phyloP scores from a whole-genome alignment of 2,329 filamentous ascomycete genomes.

The Epicoccum nigrum region DNA sequence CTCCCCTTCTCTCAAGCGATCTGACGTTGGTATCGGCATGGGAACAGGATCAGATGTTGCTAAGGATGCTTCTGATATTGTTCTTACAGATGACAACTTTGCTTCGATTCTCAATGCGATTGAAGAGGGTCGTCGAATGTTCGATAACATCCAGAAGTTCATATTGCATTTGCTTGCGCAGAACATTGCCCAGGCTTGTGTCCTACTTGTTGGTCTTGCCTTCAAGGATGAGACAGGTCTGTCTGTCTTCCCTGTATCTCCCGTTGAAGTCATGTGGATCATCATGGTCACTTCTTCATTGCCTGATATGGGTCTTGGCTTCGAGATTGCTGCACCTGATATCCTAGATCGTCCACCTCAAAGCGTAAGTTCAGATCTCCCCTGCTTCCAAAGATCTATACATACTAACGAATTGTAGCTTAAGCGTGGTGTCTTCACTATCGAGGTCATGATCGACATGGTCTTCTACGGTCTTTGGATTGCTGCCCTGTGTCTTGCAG shows the following conservation, averaged over 20 bases:
- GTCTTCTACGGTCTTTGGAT: constrained; percentile 45
- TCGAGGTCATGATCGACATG: constrained; percentile 46
- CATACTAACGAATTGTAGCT: constrained; percentile 28
- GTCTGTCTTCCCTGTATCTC: constrained; percentile 47
- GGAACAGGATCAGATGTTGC: constrained; percentile 54
- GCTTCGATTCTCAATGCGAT: constrained; percentile 54
- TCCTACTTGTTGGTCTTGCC: constrained; percentile 43
- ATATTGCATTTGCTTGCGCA: constrained; percentile 42
- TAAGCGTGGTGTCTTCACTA: constrained; percentile 45
- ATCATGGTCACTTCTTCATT: constrained; percentile 48
- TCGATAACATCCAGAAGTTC: constrained; percentile 55
- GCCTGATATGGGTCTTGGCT: constrained; percentile 45
- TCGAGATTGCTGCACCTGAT: constrained; percentile 43
- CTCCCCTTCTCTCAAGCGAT: constrained; percentile 53
- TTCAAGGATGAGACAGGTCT: constrained; percentile 41
- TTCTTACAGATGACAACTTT: constrained; percentile 55
- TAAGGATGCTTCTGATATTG: constrained; percentile 54
- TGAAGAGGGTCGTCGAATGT: constrained; percentile 53
- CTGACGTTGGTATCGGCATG: constrained; percentile 56
- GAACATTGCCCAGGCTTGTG: constrained; percentile 45
- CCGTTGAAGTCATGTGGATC: constrained; percentile 48
- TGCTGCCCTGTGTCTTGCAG: constrained; percentile 40
- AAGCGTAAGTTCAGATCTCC: constrained; percentile 24
- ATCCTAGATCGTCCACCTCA: constrained; percentile 42
- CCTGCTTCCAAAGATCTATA: background rate